Conservation (phyloP, 2,329 filamentous ascomycete genomes). For the Xenosphaeropsis pyriputrescens region DNA sequence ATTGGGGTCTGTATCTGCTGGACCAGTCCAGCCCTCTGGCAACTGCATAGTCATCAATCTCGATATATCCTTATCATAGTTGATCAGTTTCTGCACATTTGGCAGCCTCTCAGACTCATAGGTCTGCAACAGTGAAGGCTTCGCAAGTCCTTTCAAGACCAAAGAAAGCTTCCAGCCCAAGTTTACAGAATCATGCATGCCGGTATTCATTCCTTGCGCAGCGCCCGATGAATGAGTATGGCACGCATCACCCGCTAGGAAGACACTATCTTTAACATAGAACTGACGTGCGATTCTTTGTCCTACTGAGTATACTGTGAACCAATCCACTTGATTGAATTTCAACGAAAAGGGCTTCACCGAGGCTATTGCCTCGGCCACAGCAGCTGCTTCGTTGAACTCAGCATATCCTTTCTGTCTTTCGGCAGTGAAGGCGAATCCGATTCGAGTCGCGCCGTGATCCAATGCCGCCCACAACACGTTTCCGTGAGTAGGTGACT, state of each 20-base stretch:
- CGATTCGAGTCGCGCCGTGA: conserved; percentile 35
- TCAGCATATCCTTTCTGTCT: conserved; percentile 21
- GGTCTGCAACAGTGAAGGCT: conserved; percentile 29
- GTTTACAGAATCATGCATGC: conserved; percentile 45
- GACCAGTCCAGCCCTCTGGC: conserved; percentile 23
- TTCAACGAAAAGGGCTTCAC: conserved; percentile 25
- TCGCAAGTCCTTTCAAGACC: conserved; percentile 28
- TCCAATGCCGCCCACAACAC: conserved; percentile 39
- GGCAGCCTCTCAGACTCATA: conserved; percentile 35
- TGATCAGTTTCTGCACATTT: conserved; percentile 22
- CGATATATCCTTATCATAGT: conserved; percentile 25
- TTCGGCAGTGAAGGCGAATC: conserved; percentile 32
- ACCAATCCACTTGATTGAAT: conserved; percentile 34
- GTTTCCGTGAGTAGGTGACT: conserved; percentile 35
- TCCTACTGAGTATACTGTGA: conserved; percentile 41
- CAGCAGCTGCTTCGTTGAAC: conserved; percentile 33
- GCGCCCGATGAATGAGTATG: conserved; percentile 49
- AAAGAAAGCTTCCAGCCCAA: conserved; percentile 43
- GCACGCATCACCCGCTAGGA: conserved; percentile 39
- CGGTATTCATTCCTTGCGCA: conserved; percentile 42
- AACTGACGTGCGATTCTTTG: conserved; percentile 45
- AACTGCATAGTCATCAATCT: conserved; percentile 24
- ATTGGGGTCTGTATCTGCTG: conserved; percentile 24
- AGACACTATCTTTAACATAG: conserved; percentile 34
- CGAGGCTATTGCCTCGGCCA: conserved; percentile 28